Evolutionary conservation across 768 basidiomycete genomes (phyloP).

Genomic region (Lyophyllum shimeji): DNA sequence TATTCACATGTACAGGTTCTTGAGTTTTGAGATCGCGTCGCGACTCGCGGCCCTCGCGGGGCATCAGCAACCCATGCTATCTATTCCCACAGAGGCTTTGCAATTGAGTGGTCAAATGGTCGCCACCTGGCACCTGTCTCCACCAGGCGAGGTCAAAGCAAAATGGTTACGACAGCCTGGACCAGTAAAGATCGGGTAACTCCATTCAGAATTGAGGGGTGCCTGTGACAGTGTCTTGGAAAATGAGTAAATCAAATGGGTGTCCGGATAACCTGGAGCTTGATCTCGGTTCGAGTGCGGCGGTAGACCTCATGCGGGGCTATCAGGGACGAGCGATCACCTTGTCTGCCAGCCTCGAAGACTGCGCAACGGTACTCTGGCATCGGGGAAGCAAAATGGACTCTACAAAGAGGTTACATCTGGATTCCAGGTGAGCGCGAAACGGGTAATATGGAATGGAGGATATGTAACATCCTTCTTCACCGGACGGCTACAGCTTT

Average conservation of each 20-base stretch:
- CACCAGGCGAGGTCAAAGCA: background rate
- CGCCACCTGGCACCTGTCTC: background rate
- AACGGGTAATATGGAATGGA: too few relatives aligned
- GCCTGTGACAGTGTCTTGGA: background rate
- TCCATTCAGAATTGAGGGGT: background rate
- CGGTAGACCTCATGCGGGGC: background rate
- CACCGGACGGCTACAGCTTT: too few relatives aligned
- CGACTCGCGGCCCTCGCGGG: background rate
- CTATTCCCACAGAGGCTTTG: background rate
- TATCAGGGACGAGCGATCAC: background rate
- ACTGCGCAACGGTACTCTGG: background rate
- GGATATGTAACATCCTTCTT: too few relatives aligned
- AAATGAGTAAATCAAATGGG: background rate
- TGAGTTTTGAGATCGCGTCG: background rate
- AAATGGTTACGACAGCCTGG: background rate
- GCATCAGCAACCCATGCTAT: background rate
- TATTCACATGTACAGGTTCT: background rate
- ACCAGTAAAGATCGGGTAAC: background rate
- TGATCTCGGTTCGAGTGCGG: background rate
- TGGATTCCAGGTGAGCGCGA: too few relatives aligned
- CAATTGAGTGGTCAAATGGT: background rate
- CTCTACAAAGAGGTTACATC: too few relatives aligned
- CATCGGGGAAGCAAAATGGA: too few relatives aligned
- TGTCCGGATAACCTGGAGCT: background rate
- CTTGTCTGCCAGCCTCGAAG: background rate